Conservation (phyloP, 2,329 filamentous ascomycete genomes). For the Apiospora koreana region DNA sequence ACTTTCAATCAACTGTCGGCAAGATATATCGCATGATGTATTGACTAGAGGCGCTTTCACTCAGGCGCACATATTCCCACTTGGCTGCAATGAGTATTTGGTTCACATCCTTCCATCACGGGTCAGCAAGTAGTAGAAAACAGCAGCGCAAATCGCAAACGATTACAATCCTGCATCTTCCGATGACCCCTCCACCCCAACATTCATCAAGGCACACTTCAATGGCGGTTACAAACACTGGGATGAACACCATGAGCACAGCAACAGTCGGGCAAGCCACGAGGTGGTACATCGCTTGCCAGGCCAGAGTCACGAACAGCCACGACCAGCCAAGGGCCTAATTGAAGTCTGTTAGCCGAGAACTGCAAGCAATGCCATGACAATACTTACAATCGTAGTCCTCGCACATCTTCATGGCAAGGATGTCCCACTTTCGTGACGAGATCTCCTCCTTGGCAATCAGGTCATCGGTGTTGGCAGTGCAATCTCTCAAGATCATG, state of each 20-base stretch:
- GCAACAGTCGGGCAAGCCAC: not conserved
- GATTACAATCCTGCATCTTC: not conserved
- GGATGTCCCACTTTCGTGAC: slow-evolving; percentile 21
- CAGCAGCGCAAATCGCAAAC: not conserved
- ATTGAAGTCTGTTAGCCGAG: not conserved
- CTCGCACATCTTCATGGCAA: slow-evolving; percentile 18
- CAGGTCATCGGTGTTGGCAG: slow-evolving; percentile 2
- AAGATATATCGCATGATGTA: not conserved
- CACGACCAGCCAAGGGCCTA: not conserved
- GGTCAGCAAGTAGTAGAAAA: not conserved
- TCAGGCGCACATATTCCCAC: not conserved
- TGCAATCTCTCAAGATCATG: slow-evolving; percentile 22
- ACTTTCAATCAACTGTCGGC: not conserved
- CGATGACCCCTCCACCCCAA: not conserved
- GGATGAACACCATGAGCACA: not conserved
- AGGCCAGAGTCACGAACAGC: not conserved
- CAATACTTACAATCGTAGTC: slow-evolving; percentile 14
- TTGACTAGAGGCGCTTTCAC: not conserved
- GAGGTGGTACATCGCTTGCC: not conserved
- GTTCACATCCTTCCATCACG: not conserved
- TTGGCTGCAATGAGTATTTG: not conserved
- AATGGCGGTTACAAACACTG: not conserved
- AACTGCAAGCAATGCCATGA: not conserved
- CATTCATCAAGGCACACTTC: not conserved
- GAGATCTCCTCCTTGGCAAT: not conserved